Evolutionary conservation across 2,329 filamentous ascomycete genomes (phyloP), one percentile per base, ranked within the genome.

Genomic region (Sporothrix pseudoabietina): DNA sequence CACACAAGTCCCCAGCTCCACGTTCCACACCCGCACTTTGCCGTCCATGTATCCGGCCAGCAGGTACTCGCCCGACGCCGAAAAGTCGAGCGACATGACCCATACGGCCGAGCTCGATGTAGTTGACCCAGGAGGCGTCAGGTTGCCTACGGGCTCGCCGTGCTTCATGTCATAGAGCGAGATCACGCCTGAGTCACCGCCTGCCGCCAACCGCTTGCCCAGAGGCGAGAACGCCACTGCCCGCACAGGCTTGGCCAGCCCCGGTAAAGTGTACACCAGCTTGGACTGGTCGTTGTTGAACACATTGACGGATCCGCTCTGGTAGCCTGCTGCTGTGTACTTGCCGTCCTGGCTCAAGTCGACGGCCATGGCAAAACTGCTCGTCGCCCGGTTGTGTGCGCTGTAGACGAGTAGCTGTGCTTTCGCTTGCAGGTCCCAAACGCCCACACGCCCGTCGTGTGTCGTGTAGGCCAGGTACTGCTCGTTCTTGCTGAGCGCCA

Each of bases 11-110:
- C 90, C 88, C 47, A 90, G 88, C 78, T 97, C 94, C 74, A 98
- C 88, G 41, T 93, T 95, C 96, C 96, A 99, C 41, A 98, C 92
- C 82, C 97, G 98, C 75, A 92, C 93, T 82, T 97, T 98, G 52
- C 96, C 95, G 79, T 98, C 94, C 81, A 97, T 94, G 1, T 92
- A 90, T 66, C 94, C 93, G 79, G 92, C 97, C 2, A 98, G 86
- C 14, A 99, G 84, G 81, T 93, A 97, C 82, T 98, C 95, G 66
- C 96, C 96, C 4, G 92, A 97, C 79, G 93, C 89, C 80, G 91
- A 98, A 94, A 95, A 99, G 80, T 97, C 94, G 59, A 98, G 85
- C 44, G 92, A 92, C 75, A 95, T 92, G 77, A 99, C 90, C 96
- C 95, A 99, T 5, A 93, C 91, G 0, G 89, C 87, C 95, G 93